Evolutionary conservation across 306 rosid genomes (phyloP).

Genomic region (Elaeagnus macrophylla): DNA sequence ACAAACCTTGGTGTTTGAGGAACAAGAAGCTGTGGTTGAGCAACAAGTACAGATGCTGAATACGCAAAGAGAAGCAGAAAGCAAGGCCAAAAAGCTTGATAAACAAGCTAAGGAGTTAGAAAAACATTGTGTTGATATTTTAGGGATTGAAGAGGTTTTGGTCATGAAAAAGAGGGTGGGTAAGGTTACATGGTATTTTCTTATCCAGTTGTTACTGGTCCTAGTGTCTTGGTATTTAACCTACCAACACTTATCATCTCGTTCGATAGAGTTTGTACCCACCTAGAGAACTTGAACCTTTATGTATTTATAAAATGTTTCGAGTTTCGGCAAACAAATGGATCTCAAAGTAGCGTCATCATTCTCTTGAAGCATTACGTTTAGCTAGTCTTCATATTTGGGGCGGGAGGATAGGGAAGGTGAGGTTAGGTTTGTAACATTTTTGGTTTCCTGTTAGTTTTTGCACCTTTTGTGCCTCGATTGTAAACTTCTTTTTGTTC

Average conservation of each 20-base stretch:
- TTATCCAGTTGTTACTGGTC: constrained; percentile 44
- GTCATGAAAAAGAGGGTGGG: constrained; percentile 44
- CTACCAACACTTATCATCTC: constrained; percentile 39
- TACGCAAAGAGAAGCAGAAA: constrained; percentile 41
- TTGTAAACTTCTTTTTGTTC: not conserved
- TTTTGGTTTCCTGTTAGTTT: not conserved
- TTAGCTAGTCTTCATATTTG: not conserved
- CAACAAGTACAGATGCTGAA: constrained; percentile 39
- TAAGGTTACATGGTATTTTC: constrained; percentile 47
- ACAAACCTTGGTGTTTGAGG: constrained; percentile 32
- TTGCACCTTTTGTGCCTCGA: not conserved
- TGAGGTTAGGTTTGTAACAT: not conserved
- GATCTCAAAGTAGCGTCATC: not conserved
- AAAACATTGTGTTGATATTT: constrained; percentile 34
- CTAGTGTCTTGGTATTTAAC: constrained; percentile 35
- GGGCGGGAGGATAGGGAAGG: not conserved
- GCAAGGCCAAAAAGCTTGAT: constrained; percentile 44
- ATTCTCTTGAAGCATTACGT: not conserved
- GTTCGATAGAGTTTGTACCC: constrained; percentile 56
- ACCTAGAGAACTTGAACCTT: constrained; percentile 23
- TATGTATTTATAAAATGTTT: not conserved
- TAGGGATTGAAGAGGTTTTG: constrained; percentile 45
- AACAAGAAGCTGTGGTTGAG: constrained; percentile 39
- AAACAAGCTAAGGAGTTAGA: constrained; percentile 46
- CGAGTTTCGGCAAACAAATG: not conserved